A percentile compares a stretch with the other conserved stretches of the same genome.
Evolutionary conservation across 2,329 filamentous ascomycete genomes (phyloP).

Genomic region (Apiospora saccharicola): DNA sequence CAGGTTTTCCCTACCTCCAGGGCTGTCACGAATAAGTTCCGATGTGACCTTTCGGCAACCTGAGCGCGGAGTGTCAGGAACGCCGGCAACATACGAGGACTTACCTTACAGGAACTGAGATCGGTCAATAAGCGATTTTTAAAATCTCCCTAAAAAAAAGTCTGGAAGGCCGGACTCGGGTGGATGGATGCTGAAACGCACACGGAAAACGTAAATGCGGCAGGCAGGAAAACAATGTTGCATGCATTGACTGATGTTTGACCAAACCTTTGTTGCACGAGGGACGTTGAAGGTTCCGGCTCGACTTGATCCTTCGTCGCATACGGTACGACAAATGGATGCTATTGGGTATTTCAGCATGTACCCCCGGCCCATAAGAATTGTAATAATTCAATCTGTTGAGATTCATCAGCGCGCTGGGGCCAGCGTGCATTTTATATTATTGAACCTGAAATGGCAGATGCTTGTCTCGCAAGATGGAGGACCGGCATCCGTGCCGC

Average conservation of each 20-base stretch:
- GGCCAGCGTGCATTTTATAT: constrained; percentile 19
- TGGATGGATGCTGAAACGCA: constrained; percentile 18
- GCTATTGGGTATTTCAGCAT: background rate
- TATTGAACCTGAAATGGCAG: constrained; percentile 19
- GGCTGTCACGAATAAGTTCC: constrained; percentile 8
- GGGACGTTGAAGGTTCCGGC: constrained; percentile 17
- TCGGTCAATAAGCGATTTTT: background rate
- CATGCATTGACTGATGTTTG: constrained; percentile 20
- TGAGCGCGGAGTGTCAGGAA: constrained; percentile 14
- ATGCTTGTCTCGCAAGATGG: constrained; percentile 16
- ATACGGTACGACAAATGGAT: constrained; percentile 1
- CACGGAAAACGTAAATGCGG: background rate
- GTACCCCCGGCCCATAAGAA: constrained; percentile 16
- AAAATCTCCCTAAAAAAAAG: background rate
- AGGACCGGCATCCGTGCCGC: constrained; percentile 18
- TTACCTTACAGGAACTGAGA: background rate
- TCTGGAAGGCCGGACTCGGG: constrained; percentile 16
- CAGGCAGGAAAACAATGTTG: constrained; percentile 5
- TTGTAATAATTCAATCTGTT: constrained; percentile 13
- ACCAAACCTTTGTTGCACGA: constrained; percentile 19
- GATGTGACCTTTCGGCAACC: background rate
- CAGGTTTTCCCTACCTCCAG: background rate
- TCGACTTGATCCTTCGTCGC: constrained; percentile 7
- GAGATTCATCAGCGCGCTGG: constrained; percentile 10
- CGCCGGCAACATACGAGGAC: background rate